Conservation (phyloP, 106 monocot species). For the Alisma plantagoaquatica region DNA sequence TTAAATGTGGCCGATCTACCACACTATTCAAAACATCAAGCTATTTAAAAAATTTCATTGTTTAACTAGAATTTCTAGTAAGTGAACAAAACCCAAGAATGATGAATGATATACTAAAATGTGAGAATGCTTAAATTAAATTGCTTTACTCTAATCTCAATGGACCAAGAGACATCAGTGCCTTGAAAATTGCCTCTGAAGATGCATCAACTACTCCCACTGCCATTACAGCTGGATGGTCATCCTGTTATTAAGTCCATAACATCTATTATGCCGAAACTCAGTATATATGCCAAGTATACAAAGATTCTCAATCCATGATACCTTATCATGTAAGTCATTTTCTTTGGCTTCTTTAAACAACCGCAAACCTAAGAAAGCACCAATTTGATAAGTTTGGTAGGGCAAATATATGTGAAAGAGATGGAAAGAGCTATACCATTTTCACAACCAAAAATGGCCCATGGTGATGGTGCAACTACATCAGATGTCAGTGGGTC, state of each 20-base stretch:
- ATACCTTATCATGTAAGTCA: constrained; percentile 60
- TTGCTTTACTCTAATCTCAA: constrained; percentile 89
- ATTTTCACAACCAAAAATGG: constrained; percentile 89
- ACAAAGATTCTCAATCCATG: too few relatives aligned
- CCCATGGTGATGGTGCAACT: constrained; percentile 83
- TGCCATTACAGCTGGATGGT: constrained; percentile 97
- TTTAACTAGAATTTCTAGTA: too few relatives aligned
- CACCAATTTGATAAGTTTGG: neutral
- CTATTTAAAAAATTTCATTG: too few relatives aligned
- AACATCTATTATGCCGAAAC: too few relatives aligned
- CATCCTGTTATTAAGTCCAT: constrained; percentile 59
- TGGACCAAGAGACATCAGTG: constrained; percentile 87
- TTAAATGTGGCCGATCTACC: too few relatives aligned
- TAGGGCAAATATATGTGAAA: constrained; percentile 1
- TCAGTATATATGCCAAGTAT: neutral
- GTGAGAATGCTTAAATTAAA: neutral
- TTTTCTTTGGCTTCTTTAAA: constrained; percentile 83
- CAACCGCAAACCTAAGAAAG: constrained; percentile 52
- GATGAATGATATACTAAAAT: too few relatives aligned
- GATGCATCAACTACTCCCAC: constrained; percentile 80
- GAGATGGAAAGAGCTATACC: too few relatives aligned
- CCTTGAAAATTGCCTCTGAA: constrained; percentile 76
- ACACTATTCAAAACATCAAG: too few relatives aligned
- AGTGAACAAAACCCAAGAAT: too few relatives aligned
- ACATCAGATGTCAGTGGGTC: constrained; percentile 71